These are phyloP conservation scores for Arachnomyces sp. DNA, from an alignment of 2,329 filamentous ascomycete genomes.

Conservation along the genomic window DNA sequence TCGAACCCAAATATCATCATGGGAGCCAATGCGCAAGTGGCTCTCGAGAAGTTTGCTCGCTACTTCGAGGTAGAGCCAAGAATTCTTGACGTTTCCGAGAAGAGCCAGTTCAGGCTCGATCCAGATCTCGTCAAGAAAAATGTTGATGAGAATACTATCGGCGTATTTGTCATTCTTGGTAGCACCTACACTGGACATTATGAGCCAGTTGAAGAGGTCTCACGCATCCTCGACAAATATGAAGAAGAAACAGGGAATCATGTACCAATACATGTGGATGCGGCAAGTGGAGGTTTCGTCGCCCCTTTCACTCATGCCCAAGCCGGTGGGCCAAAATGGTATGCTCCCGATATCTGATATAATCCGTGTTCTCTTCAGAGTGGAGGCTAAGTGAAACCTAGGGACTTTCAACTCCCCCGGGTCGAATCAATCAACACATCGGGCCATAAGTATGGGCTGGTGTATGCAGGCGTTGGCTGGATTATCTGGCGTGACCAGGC, in stretches of 20 bases:
- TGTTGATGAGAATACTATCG: slow-evolving; percentile 69
- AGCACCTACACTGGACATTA: slow-evolving; percentile 69
- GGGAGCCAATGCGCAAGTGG: slow-evolving; percentile 66
- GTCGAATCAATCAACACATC: slow-evolving; percentile 53
- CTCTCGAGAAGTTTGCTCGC: slow-evolving; percentile 63
- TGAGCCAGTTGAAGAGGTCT: slow-evolving; percentile 63
- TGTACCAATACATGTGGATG: slow-evolving; percentile 54
- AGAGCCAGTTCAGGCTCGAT: slow-evolving; percentile 56
- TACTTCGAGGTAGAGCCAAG: slow-evolving; percentile 67
- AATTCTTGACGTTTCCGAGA: slow-evolving; percentile 55
- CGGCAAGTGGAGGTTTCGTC: slow-evolving; percentile 35
- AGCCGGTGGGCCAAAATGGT: slow-evolving; percentile 50
- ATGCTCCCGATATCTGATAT: slow-evolving; percentile 8
- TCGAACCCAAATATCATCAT: slow-evolving; percentile 65
- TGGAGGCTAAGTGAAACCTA: slow-evolving; percentile 23
- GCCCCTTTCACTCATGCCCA: slow-evolving; percentile 34
- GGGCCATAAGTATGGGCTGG: slow-evolving; percentile 45
- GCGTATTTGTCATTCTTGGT: slow-evolving; percentile 65
- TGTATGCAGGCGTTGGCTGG: slow-evolving; percentile 64
- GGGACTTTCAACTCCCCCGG: slow-evolving; percentile 26
- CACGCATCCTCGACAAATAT: slow-evolving; percentile 56
- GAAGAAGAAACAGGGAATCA: slow-evolving; percentile 55
- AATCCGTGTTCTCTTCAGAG: slow-evolving; percentile 7
- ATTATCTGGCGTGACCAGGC: slow-evolving; percentile 61
- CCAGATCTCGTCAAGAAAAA: slow-evolving; percentile 57